Percentiles rank a stretch among this genome's conserved stretches.
These are phyloP conservation scores for Cordyceps farinosa DNA, from an alignment of 2,329 filamentous ascomycete species.

Conservation along the genomic window DNA sequence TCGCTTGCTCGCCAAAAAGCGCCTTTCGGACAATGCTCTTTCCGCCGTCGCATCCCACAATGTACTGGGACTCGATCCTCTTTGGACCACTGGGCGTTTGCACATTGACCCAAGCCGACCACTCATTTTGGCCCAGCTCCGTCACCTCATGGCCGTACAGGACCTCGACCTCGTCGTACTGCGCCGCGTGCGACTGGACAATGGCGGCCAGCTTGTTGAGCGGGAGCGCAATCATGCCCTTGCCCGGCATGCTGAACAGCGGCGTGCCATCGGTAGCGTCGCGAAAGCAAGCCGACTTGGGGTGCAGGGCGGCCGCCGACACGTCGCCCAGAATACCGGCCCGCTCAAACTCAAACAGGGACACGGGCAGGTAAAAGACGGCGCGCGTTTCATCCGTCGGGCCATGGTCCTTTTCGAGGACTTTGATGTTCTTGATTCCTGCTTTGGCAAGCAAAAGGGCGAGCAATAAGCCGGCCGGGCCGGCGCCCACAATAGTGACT, in stretches of 20 bases:
- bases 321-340: conserved; percentile 30
- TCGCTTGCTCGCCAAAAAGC: conserved; percentile 39
- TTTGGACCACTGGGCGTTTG: conserved; percentile 24
- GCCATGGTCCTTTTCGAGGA: conserved; percentile 24
- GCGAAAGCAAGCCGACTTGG: not conserved
- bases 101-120: conserved; percentile 31
- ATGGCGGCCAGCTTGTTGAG: conserved; percentile 41
- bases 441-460: conserved; percentile 24
- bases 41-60: conserved; percentile 45
- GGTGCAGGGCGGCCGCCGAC: not conserved
- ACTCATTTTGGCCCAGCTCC: conserved; percentile 33
- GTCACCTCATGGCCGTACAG: conserved; percentile 39
- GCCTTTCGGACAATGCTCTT: conserved; percentile 37
- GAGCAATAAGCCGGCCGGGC: conserved; percentile 23
- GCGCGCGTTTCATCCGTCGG: not conserved
- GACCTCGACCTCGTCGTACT: conserved; percentile 32
- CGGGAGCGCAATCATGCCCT: conserved; percentile 40
- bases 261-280: not conserved
- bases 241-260: not conserved
- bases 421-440: conserved; percentile 24
- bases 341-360: not conserved
- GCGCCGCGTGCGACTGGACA: conserved; percentile 36
- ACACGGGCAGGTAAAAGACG: not conserved
- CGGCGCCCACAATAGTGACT: conserved; percentile 23
- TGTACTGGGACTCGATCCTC: conserved; percentile 37